Evolutionary conservation across 2,329 filamentous ascomycete species (phyloP), one percentile per base, ranked within the genome.

Genomic region (Geoglossum cookeanum): DNA sequence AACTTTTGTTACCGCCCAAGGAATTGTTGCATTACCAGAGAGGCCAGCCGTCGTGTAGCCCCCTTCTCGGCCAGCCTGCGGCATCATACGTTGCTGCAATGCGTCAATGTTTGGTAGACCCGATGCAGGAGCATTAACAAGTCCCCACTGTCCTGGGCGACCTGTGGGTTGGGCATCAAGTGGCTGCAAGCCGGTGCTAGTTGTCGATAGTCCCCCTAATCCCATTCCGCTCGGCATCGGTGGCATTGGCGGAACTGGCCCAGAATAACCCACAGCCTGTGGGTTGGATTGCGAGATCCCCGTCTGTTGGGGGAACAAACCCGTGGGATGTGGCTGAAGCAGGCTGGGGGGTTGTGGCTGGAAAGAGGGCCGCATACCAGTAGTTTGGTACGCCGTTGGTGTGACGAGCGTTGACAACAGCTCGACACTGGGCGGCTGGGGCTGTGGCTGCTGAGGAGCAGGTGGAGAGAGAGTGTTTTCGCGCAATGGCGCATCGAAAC

Each of bases 1-100:
- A 61, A 96, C 90, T 69, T 98, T 98, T 3, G 92, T 98, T 59
- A 98, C 92, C 15, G 92, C 90, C 92, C 92, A 98, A 0, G 92
- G 92, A 65, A 98, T 91, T 6, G 88, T 91, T 0, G 92, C 92
- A 71, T 94, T 97, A 56, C 92, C 92, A 61, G 88, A 83, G 8
- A 98, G 77, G 4, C 91, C 91, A 59, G 84, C 81, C 1, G 90
- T 91, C 6, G 87, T 94, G 64, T 86, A 97, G 30, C 85, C 85
- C 60, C 82, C 78, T 69, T 97, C 92, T 39, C 92, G 85, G 49
- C 92, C 92, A 63, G 87, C 81, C 67, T 98, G 91, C 27, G 92
- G 92, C 91, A 98, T 97, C 82, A 98, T 92, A 60, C 89, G 86
- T 58, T 88, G 84, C 65, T 94, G 88, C 55, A 98, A 73, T 27